A percentile compares a stretch with the other conserved stretches of the same genome.
Evolutionary conservation across 805 yeast species (phyloP).

Genomic region (Grigorovia yakushimaensis): DNA sequence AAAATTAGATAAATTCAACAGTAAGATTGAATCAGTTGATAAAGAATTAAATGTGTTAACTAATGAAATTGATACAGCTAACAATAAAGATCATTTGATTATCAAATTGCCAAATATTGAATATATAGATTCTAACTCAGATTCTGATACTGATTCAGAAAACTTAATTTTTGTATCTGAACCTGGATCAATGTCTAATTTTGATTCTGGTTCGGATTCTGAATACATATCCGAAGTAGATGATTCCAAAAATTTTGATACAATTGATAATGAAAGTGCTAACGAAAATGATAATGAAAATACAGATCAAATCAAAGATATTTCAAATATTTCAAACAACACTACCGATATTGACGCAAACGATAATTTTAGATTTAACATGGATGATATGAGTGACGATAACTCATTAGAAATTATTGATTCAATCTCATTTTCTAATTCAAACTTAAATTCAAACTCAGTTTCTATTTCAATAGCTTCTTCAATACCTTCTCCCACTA

Average conservation of each 20-base stretch:
- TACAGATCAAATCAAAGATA: too few relatives aligned
- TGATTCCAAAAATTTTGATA: slow-evolving; percentile 4
- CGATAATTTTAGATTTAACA: slow-evolving; percentile 5
- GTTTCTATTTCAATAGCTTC: not conserved
- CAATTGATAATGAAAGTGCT: slow-evolving; percentile 6
- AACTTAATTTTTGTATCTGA: not conserved
- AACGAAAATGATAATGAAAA: too few relatives aligned
- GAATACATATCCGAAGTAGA: slow-evolving; percentile 1
- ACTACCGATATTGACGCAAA: slow-evolving; percentile 12
- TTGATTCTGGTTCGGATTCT: not conserved
- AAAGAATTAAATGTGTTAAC: not conserved
- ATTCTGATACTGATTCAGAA: not conserved
- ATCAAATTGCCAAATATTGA: not conserved
- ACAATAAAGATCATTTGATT: too few relatives aligned
- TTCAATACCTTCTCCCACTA: not conserved
- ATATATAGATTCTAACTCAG: not conserved
- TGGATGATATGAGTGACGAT: slow-evolving; percentile 2
- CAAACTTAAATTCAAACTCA: not conserved
- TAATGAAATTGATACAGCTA: not conserved
- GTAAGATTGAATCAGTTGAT: slow-evolving; percentile 1
- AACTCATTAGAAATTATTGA: slow-evolving; percentile 1
- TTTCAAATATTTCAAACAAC: too few relatives aligned
- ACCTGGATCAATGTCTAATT: not conserved
- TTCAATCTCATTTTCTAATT: not conserved
- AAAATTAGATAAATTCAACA: slow-evolving; percentile 7